Percentiles rank a stretch among this genome's conserved stretches.
phyloP scores from a whole-genome alignment of 2,329 filamentous ascomycete species.

The Zopfia rhizophila region DNA sequence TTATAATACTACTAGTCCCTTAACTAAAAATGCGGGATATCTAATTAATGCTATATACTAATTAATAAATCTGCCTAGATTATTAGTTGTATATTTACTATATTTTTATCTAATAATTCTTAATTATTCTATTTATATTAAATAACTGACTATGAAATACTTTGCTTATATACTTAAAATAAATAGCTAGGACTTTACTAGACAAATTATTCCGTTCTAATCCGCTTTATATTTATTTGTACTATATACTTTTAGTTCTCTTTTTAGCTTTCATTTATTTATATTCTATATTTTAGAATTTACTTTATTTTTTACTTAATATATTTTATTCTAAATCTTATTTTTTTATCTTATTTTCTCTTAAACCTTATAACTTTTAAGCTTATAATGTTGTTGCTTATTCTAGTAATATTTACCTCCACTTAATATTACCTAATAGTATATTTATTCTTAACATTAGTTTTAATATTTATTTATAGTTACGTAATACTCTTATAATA shows the following conservation, averaged over 20 bases:
- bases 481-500: background rate
- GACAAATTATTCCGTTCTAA: background rate
- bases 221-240: background rate
- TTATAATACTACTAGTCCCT: conserved; percentile 1
- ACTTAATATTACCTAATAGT: conserved; percentile 1
- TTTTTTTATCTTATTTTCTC: conserved; percentile 1
- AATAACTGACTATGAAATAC: too few species aligned
- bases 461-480: background rate
- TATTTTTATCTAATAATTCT: too few species aligned
- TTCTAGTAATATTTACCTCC: background rate
- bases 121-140: too few species aligned
- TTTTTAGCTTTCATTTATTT: too few species aligned
- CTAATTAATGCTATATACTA: too few species aligned
- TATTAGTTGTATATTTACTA: too few species aligned
- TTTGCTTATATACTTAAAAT: too few species aligned
- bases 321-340: background rate
- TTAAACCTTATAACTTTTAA: background rate
- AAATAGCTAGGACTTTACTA: too few species aligned
- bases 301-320: background rate
- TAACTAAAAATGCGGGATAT: too few species aligned
- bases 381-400: background rate
- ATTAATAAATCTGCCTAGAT: too few species aligned
- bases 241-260: background rate
- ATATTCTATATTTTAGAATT: background rate
- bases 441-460: background rate